Conservation (phyloP, 495 filamentous ascomycete species). For the Aspergillus heteromorphus region DNA sequence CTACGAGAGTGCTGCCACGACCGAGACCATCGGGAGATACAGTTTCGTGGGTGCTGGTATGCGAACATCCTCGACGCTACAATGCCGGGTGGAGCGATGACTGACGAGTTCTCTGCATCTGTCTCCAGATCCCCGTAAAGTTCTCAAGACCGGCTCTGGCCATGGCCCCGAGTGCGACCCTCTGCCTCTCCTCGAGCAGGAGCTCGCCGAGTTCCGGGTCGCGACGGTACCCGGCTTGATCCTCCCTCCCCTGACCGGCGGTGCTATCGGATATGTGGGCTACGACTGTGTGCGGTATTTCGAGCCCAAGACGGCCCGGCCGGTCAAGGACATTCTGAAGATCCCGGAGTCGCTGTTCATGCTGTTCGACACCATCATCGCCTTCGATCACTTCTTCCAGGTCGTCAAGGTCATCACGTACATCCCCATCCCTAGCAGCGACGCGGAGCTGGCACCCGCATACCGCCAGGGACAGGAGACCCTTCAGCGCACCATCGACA, state of each 20-base stretch:
- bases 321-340: constrained; percentile 78
- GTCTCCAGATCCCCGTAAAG: constrained; percentile 66
- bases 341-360: constrained; percentile 96
- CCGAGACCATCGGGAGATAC: constrained; percentile 85
- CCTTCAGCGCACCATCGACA: constrained; percentile 60
- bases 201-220: constrained; percentile 71
- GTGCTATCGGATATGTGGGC: constrained; percentile 92
- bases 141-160: constrained; percentile 80
- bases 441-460: constrained; percentile 46
- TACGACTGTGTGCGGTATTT: constrained; percentile 98
- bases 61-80: constrained; percentile 10
- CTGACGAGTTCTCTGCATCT: not conserved
- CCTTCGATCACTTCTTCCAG: constrained; percentile 92
- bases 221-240: constrained; percentile 71
- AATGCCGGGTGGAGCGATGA: not conserved
- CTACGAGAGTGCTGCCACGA: constrained; percentile 88
- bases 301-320: constrained; percentile 83
- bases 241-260: constrained; percentile 81
- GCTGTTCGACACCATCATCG: constrained; percentile 92
- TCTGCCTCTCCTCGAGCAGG: constrained; percentile 69
- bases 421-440: constrained; percentile 49
- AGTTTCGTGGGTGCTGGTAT: constrained; percentile 88
- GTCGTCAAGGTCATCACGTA: constrained; percentile 90
- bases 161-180: constrained; percentile 82
- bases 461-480: constrained; percentile 61